Percentiles rank a stretch among this genome's conserved stretches.
phyloP scores from a whole-genome alignment of 2,329 filamentous ascomycete genomes.

The Nannizzia gypsea region DNA sequence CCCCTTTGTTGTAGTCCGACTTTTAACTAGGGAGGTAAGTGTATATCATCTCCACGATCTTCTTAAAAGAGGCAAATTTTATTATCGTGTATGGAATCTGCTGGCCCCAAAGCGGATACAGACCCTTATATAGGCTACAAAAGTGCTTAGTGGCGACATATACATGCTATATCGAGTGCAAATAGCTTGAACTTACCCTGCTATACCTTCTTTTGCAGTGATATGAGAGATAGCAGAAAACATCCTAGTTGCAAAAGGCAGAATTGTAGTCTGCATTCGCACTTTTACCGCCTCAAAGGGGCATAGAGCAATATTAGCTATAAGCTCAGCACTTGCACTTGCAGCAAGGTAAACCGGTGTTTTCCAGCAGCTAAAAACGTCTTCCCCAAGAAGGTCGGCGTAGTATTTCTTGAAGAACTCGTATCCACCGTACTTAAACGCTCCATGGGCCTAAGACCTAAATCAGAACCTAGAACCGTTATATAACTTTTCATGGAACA shows the following conservation, averaged over 20 bases:
- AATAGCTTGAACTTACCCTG: conserved; percentile 45
- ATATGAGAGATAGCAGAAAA: conserved; percentile 61
- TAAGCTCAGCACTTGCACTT: conserved; percentile 17
- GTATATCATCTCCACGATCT: conserved; percentile 79
- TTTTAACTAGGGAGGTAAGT: conserved; percentile 61
- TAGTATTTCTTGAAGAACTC: conserved; percentile 92
- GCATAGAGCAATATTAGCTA: conserved; percentile 61
- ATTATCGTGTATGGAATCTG: conserved; percentile 89
- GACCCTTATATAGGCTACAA: conserved; percentile 62
- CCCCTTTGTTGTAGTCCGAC: conserved; percentile 64
- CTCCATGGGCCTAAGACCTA: conserved; percentile 70
- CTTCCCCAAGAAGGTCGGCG: conserved; percentile 62
- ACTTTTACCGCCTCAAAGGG: conserved; percentile 97
- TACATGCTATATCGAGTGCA: no score
- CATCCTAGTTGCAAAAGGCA: conserved; percentile 64
- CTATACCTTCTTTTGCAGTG: conserved; percentile 59
- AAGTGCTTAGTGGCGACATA: no score
- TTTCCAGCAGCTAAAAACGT: conserved; percentile 65
- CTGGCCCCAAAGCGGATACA: conserved; percentile 82
- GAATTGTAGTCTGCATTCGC: conserved; percentile 73
- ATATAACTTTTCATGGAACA: no score
- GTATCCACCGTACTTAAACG: conserved; percentile 86
- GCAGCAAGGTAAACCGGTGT: conserved; percentile 46
- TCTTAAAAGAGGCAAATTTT: conserved; percentile 90
- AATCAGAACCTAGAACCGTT: no score